Percentiles rank a stretch among this genome's conserved stretches.
Evolutionary conservation across 768 basidiomycete genomes (phyloP).

Genomic region (Mycena galopus): DNA sequence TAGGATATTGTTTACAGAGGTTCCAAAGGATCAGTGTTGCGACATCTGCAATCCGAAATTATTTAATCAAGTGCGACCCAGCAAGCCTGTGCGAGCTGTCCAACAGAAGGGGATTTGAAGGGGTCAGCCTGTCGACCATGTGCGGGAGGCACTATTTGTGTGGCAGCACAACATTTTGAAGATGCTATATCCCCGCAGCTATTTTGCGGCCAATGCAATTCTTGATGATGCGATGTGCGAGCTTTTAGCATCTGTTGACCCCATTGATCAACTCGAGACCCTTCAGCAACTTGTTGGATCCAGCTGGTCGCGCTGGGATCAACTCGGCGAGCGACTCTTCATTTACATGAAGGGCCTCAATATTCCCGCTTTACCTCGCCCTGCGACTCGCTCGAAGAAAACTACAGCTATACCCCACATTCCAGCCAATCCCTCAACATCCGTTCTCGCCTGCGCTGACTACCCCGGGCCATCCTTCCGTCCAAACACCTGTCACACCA

Average conservation of each 20-base stretch:
- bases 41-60: slow-evolving; percentile 14
- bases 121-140: neutral
- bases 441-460: no score
- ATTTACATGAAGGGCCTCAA: no score
- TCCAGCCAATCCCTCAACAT: no score
- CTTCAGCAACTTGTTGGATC: no score
- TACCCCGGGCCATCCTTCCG: no score
- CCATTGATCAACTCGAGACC: neutral
- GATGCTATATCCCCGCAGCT: neutral
- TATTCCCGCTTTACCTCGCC: no score
- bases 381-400: no score
- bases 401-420: no score
- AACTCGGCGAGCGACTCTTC: no score
- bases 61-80: neutral
- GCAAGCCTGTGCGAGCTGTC: neutral
- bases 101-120: neutral
- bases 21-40: neutral
- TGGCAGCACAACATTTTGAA: slow-evolving; percentile 7
- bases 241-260: neutral
- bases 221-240: slow-evolving; percentile 24
- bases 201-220: slow-evolving; percentile 6
- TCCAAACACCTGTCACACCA: no score
- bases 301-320: no score
- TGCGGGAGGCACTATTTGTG: neutral
- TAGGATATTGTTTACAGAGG: neutral